These are phyloP conservation scores for Alternaria alternata DNA, from an alignment of 2,329 filamentous ascomycete species.

Conservation along the genomic window DNA sequence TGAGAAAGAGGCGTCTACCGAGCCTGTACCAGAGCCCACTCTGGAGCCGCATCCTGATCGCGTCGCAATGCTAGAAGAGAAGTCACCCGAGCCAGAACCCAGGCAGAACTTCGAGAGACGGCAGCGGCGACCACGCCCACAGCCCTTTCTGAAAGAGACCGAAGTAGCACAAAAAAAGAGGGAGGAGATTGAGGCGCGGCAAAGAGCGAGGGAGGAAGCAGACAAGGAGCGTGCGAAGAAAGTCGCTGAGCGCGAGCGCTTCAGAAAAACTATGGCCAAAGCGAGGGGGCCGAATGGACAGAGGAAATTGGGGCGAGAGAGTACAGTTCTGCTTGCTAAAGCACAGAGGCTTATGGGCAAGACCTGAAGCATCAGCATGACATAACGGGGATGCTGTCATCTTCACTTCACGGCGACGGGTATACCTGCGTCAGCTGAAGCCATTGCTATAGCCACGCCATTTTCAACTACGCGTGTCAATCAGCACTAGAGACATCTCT, in stretches of 20 bases:
- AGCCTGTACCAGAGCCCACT: slow-evolving; percentile 43
- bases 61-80: slow-evolving; percentile 64
- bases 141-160: slow-evolving; percentile 55
- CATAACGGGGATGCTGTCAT: not conserved
- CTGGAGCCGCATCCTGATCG: slow-evolving; percentile 68
- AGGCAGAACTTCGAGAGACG: slow-evolving; percentile 25
- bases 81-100: slow-evolving; percentile 29
- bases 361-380: slow-evolving; percentile 22
- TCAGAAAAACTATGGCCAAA: slow-evolving; percentile 70
- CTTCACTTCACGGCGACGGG: not conserved
- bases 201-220: slow-evolving; percentile 68
- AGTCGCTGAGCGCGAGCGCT: slow-evolving; percentile 73
- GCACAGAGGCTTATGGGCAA: slow-evolving; percentile 73
- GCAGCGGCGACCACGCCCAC: slow-evolving; percentile 38
- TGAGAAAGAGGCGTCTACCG: slow-evolving; percentile 32
- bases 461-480: not conserved
- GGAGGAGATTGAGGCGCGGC: slow-evolving; percentile 70
- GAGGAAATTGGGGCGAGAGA: slow-evolving; percentile 83
- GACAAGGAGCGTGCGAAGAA: slow-evolving; percentile 64
- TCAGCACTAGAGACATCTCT: slow-evolving; percentile 2
- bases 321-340: slow-evolving; percentile 77
- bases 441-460: not conserved
- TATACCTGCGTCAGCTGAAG: not conserved
- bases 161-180: slow-evolving; percentile 61
- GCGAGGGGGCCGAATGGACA: slow-evolving; percentile 72